phyloP scores from a whole-genome alignment of 768 basidiomycete genomes.

The Kwoniella dendrophila region DNA sequence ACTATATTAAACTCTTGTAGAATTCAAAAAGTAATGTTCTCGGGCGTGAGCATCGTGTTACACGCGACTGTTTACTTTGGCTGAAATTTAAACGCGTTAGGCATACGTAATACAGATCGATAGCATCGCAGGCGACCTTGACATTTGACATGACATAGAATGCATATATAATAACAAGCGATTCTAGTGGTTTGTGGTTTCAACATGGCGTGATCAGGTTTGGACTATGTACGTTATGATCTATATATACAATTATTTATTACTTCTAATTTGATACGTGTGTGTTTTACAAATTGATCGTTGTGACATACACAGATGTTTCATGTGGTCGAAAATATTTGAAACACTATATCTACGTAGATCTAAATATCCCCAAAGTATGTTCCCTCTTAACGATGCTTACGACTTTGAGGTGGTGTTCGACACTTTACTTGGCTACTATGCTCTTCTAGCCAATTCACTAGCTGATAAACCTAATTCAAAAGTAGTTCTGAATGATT shows the following conservation, averaged over 20 bases:
- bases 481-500: constrained; percentile 46
- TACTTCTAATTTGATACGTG: neutral
- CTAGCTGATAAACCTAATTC: constrained; percentile 45
- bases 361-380: neutral
- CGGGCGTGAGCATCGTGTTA: too few relatives aligned
- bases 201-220: neutral
- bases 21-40: too few relatives aligned
- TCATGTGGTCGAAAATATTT: too few relatives aligned
- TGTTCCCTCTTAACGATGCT: too few relatives aligned
- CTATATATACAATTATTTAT: neutral
- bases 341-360: neutral
- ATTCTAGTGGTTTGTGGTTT: neutral
- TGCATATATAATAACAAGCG: neutral
- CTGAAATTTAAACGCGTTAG: too few relatives aligned
- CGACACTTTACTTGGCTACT: neutral
- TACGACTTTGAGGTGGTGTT: neutral
- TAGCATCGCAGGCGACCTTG: too few relatives aligned
- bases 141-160: constrained; percentile 2
- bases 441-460: constrained; percentile 42
- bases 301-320: neutral
- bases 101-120: too few relatives aligned
- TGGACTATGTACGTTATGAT: neutral
- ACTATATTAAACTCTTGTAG: too few relatives aligned
- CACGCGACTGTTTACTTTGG: too few relatives aligned
- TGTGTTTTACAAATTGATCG: neutral